Conservation (phyloP, 2,329 filamentous ascomycete species). For the Penicillium nordicum region DNA sequence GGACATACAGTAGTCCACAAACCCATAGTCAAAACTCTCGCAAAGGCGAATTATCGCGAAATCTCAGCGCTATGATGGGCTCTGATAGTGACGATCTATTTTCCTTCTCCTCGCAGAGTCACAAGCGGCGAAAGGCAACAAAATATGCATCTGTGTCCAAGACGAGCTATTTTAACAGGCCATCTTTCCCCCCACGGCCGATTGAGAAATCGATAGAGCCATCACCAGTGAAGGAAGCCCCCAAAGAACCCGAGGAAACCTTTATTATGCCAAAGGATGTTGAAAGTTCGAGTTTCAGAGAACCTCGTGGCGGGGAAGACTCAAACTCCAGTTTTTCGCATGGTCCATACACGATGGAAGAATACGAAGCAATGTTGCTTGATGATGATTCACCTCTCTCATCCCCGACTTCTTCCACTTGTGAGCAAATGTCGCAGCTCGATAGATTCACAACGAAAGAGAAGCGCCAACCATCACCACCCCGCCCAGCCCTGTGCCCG, state of each 20-base stretch:
- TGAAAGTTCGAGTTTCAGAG: constrained; percentile 13
- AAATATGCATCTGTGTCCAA: constrained; percentile 18
- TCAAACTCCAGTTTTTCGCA: constrained; percentile 29
- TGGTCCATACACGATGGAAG: constrained; percentile 22
- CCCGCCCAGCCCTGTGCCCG: constrained; percentile 52
- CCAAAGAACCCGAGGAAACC: constrained; percentile 10
- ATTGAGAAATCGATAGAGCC: neutral
- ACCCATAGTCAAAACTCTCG: constrained; percentile 1
- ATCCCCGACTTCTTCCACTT: constrained; percentile 25
- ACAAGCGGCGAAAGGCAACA: constrained; percentile 18
- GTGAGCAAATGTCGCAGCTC: constrained; percentile 16
- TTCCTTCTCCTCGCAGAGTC: constrained; percentile 9
- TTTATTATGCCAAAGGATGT: constrained; percentile 29
- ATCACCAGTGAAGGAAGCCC: neutral
- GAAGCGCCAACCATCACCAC: constrained; percentile 8
- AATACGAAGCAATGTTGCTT: constrained; percentile 12
- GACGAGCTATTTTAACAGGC: constrained; percentile 10
- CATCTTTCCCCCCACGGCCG: neutral
- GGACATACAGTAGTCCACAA: constrained; percentile 7
- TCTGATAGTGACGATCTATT: constrained; percentile 11
- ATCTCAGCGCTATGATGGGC: constrained; percentile 10
- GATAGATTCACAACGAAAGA: constrained; percentile 9
- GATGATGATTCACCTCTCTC: constrained; percentile 30
- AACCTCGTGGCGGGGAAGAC: constrained; percentile 7
- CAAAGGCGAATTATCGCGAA: neutral